These are phyloP conservation scores for Dothiorella sarmentorum DNA, from an alignment of 2,329 filamentous ascomycete genomes.

Conservation along the genomic window DNA sequence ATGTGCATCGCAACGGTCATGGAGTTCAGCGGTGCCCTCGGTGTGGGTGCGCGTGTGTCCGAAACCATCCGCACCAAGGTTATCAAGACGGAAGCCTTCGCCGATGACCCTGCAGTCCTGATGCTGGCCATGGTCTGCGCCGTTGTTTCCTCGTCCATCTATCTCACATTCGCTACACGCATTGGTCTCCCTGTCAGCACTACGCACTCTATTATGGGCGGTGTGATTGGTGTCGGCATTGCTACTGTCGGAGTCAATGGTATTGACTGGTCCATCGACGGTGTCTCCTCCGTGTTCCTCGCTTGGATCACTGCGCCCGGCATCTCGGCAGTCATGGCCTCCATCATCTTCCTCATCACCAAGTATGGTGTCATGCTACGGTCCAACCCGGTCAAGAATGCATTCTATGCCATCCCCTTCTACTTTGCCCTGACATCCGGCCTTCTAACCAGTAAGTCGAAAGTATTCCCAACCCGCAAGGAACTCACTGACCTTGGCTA, in stretches of 20 bases:
- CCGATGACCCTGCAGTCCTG: slow-evolving; percentile 46
- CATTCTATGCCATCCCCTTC: slow-evolving; percentile 52
- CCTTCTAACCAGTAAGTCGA: slow-evolving; percentile 47
- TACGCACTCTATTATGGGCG: slow-evolving; percentile 49
- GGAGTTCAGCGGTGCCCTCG: slow-evolving; percentile 46
- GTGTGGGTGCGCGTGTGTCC: slow-evolving; percentile 38
- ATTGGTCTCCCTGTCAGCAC: slow-evolving; percentile 54
- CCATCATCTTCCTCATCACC: slow-evolving; percentile 55
- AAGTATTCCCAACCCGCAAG: too few species aligned
- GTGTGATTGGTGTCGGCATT: slow-evolving; percentile 44
- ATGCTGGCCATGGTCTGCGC: slow-evolving; percentile 56
- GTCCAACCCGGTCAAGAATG: slow-evolving; percentile 52
- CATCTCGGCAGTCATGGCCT: slow-evolving; percentile 52
- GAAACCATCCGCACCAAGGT: slow-evolving; percentile 50
- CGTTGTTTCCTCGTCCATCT: slow-evolving; percentile 50
- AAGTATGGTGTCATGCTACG: slow-evolving; percentile 57
- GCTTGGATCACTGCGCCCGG: slow-evolving; percentile 60
- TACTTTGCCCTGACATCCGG: slow-evolving; percentile 57
- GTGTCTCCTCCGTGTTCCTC: slow-evolving; percentile 58
- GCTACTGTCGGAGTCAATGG: slow-evolving; percentile 52
- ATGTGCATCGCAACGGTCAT: slow-evolving; percentile 44
- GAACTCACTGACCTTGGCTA: background rate
- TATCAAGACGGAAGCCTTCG: slow-evolving; percentile 45
- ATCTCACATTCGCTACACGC: slow-evolving; percentile 51
- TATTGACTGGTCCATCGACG: slow-evolving; percentile 56